Evolutionary conservation across 345 rosid species (phyloP).

Genomic region (Populus simonii): DNA sequence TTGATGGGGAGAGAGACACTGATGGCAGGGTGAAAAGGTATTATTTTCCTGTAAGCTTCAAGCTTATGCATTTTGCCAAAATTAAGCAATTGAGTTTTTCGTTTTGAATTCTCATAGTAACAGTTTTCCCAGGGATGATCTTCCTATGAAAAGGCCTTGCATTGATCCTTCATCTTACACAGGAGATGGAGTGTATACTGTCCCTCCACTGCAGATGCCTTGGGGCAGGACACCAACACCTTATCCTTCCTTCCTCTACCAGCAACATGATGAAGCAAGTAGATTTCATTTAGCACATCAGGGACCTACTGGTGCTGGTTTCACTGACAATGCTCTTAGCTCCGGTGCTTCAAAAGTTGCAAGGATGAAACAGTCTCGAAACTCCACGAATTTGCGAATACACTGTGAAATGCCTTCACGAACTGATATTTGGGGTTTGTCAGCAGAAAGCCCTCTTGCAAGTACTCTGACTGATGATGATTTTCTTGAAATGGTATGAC

Average conservation of each 20-base stretch:
- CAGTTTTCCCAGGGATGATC: slow-evolving; percentile 47
- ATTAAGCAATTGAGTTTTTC: slow-evolving; percentile 10
- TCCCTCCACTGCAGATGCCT: slow-evolving; percentile 31
- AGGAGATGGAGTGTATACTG: slow-evolving; percentile 54
- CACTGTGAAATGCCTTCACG: slow-evolving; percentile 45
- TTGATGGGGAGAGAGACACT: slow-evolving; percentile 57
- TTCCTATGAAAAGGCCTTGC: slow-evolving; percentile 50
- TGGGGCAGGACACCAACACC: slow-evolving; percentile 44
- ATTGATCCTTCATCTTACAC: slow-evolving; percentile 51
- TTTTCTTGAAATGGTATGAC: slow-evolving; percentile 85
- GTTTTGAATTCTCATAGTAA: slow-evolving; percentile 12
- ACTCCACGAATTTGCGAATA: slow-evolving; percentile 29
- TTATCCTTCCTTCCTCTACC: slow-evolving; percentile 48
- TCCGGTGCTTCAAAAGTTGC: slow-evolving; percentile 41
- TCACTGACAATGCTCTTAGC: slow-evolving; percentile 33
- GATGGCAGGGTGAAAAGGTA: slow-evolving; percentile 54
- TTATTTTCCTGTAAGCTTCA: slow-evolving; percentile 7
- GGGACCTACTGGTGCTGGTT: slow-evolving; percentile 33
- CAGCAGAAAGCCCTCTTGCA: slow-evolving; percentile 77
- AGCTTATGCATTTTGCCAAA: slow-evolving; percentile 7
- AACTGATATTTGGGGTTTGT: slow-evolving; percentile 67
- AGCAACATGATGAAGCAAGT: slow-evolving; percentile 53
- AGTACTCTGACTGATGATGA: slow-evolving; percentile 81
- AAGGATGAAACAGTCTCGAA: slow-evolving; percentile 33
- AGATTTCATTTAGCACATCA: slow-evolving; percentile 47